Evolutionary conservation across 305 asterid species (phyloP), one percentile per base, ranked within the genome.

Genomic region (Fraxinus sp.): DNA sequence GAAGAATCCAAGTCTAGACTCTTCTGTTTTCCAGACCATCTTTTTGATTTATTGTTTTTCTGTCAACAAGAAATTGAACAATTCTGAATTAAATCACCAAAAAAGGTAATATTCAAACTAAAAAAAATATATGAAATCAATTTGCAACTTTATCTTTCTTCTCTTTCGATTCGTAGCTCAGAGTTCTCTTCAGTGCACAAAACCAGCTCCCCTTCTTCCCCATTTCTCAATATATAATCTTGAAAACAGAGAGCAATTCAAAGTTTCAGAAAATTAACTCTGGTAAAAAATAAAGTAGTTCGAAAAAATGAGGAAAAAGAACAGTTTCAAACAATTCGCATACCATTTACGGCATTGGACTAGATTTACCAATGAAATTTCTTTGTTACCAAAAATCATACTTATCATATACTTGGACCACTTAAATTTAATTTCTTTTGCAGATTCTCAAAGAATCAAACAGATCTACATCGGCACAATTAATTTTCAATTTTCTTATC

Each of bases 151-250:
- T 92, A 24, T 85, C 88, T 82, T 89, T 89, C 80, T 86, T 91
- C 75, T 85, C 88, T 24, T 76, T 87, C 0, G 94, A 85, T 49
- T 90, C 88, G 49, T 95, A 90, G 78, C 91, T 89, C 73, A 93
- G 85, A n/a, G 83, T 92, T 79, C 81, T 91, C 86, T 88, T 93
- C 81, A 95, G 89, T 35, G 92, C 82, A 66, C 86, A 84, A 79
- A 91, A 33, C 91, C 94, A 95, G 66, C 91, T 85, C 84, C 92
- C 90, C 83, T 85, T 94, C 84, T 84, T 93, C 84, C 98, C 97
- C 98, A 94, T 95, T 89, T 62, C 85, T 88, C 72, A 11, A 81
- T 76, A 26, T 30, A 6, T 74, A 72, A 44, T 80, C 57, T 33
- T 24, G 39, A 49, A 52, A 59, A 77, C 72, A 80, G 22, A 83